phyloP scores from a whole-genome alignment of 2,329 filamentous ascomycete species.

The Trichoderma sp. region DNA sequence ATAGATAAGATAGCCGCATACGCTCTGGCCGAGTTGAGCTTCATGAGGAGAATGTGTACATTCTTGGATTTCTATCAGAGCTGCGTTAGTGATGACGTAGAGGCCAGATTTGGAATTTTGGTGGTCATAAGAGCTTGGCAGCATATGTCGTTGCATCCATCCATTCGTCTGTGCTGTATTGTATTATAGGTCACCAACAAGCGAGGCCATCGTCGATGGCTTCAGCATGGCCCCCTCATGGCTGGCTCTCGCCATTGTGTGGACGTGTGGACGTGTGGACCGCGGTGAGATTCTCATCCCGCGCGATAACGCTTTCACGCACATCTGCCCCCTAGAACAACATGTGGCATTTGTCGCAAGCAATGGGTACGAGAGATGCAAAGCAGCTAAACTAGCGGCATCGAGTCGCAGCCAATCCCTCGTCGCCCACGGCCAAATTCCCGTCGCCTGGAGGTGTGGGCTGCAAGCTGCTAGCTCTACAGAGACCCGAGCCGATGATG shows the following conservation, averaged over 20 bases:
- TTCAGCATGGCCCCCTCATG: neutral
- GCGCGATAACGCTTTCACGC: slow-evolving; percentile 5
- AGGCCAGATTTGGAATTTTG: neutral
- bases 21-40: neutral
- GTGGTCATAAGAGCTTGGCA: neutral
- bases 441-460: neutral
- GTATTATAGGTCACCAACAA: neutral
- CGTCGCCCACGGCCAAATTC: neutral
- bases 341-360: neutral
- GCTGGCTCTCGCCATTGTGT: neutral
- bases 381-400: slow-evolving; percentile 12
- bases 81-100: neutral
- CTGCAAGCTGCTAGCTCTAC: neutral
- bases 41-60: neutral
- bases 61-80: neutral
- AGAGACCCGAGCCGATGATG: neutral
- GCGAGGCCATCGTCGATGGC: neutral
- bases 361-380: neutral
- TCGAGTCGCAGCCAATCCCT: neutral
- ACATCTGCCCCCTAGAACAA: slow-evolving; percentile 9
- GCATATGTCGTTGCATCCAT: neutral
- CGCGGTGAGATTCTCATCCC: neutral
- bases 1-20: neutral
- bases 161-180: neutral
- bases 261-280: neutral